Percentiles rank a stretch among this genome's conserved stretches.
Conservation (phyloP, 345 rosid species). For the Trapa bicornis region DNA sequence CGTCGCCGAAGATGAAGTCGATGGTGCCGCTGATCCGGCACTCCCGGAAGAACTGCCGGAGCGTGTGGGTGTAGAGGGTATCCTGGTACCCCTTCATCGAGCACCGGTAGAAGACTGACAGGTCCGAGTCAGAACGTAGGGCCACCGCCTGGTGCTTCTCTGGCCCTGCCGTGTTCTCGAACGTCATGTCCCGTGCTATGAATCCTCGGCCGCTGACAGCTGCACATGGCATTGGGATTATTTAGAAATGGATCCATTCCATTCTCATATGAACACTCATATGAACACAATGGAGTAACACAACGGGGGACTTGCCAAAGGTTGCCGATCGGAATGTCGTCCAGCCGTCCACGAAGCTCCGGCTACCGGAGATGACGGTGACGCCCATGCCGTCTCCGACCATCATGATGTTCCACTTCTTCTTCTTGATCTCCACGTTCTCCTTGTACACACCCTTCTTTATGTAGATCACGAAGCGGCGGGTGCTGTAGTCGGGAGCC, state of each 20-base stretch:
- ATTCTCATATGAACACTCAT: too few species aligned
- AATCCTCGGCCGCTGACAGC: conserved; percentile 90
- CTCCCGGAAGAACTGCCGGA: conserved; percentile 82
- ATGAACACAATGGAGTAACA: too few species aligned
- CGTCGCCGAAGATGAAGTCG: conserved; percentile 87
- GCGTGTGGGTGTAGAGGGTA: conserved; percentile 69
- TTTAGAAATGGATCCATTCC: too few species aligned
- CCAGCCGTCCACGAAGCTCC: conserved; percentile 63
- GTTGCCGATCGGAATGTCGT: conserved; percentile 87
- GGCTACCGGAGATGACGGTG: conserved; percentile 55
- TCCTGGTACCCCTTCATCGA: conserved; percentile 68
- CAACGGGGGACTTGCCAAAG: conserved; percentile 30
- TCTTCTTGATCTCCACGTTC: conserved; percentile 65
- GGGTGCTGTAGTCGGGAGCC: conserved; percentile 46
- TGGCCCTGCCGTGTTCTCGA: conserved; percentile 83
- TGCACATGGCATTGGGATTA: conserved; percentile 16
- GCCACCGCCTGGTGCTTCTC: conserved; percentile 84
- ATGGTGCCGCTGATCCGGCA: conserved; percentile 73
- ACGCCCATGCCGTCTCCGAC: conserved; percentile 59
- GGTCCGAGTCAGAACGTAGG: conserved; percentile 67
- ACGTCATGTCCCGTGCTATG: conserved; percentile 60
- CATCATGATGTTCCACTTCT: conserved; percentile 74
- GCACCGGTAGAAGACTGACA: conserved; percentile 51
- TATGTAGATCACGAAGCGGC: conserved; percentile 42
- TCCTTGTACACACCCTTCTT: conserved; percentile 58